Base-by-base conservation (phyloP, 1,139 yeast genomes). In the Eremothecium gossypii region DNA sequence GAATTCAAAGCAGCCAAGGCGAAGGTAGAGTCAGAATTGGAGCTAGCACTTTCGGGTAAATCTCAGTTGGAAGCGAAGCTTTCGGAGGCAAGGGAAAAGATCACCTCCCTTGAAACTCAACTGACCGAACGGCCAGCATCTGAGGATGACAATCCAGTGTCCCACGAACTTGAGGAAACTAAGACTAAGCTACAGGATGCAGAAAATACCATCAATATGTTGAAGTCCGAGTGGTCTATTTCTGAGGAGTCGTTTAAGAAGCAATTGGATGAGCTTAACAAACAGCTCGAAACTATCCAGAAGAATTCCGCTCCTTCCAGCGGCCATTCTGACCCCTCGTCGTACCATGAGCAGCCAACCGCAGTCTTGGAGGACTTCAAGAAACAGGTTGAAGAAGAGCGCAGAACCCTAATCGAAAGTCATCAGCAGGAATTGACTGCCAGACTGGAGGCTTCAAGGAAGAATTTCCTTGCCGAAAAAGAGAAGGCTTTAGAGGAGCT, bases 11-110 rank as follows among this genome's bases (percentile, higher is more conserved):
- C 61, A 17, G 65, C 60, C 13, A 62, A 58, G 40, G 46, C 45
- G 14, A 60, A 57, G 26, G 62, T 55, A 38, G 59, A 56, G 31
- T 44, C 55, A 6, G 51, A 52, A 8, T 26, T 57, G 30, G 47
- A 44, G 7, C 46, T 49, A n/a, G 38, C 47, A 4, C 45, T 46
- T 27, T 44, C 42, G 11, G 45, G 49, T 8, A 40, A 45, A 29
- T 45, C 50, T 7, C 37, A 46, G 10, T 27, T 54, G 10, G 45
- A 41, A 27, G 30, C 39, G 2, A 46, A 48, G 28, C 13, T 54
- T 3, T 40, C 45, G 17, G 48, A 46, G 3, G 39, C 49, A n/a
- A 40, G 43, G 34, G 43, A 36, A 6, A 41, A 44, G 11, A 12
- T 42, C 33, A 34, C 34, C 27, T 14, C 35, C 9, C 30, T 46